A percentile compares a stretch with the other conserved stretches of the same genome.
phyloP scores from a whole-genome alignment of 768 basidiomycete genomes.

The Mycena indigotica region DNA sequence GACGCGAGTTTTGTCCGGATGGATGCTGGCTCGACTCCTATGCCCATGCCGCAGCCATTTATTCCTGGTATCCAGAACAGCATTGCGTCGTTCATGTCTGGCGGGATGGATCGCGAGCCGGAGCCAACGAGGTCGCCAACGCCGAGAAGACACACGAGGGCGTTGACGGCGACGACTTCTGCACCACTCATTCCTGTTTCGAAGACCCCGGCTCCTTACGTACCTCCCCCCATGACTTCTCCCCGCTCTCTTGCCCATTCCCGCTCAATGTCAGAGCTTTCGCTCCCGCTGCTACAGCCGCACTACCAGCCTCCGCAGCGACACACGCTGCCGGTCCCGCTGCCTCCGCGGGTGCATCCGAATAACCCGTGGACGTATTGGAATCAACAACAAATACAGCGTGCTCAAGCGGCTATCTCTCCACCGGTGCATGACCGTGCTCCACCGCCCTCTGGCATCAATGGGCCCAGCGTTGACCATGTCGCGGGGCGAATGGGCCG shows the following conservation, averaged over 20 bases:
- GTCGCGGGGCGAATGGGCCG: not conserved
- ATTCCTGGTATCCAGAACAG: not conserved
- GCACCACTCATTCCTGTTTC: not conserved
- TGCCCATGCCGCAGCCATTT: not conserved
- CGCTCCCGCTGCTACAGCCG: not conserved
- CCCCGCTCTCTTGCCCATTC: not conserved
- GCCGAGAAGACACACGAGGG: not conserved
- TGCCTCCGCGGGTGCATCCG: not conserved
- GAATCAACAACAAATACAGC: not conserved
- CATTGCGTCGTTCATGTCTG: slow-evolving; percentile 1
- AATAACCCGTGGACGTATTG: not conserved
- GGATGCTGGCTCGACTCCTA: not conserved
- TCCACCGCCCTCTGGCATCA: not conserved
- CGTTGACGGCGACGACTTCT: not conserved
- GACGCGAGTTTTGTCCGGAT: not conserved
- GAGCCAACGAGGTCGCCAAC: not conserved
- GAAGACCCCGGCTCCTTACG: too few relatives aligned
- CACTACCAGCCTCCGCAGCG: not conserved
- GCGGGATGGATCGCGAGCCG: not conserved
- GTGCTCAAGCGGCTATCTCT: too few relatives aligned
- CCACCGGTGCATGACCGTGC: too few relatives aligned
- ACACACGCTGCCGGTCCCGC: too few relatives aligned
- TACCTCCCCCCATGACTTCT: too few relatives aligned
- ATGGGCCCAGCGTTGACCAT: not conserved
- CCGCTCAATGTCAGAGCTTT: not conserved